Percentiles rank a stretch among this genome's conserved stretches.
Evolutionary conservation across 768 basidiomycete species (phyloP).

Genomic region (Phlegmacium glaucopus): DNA sequence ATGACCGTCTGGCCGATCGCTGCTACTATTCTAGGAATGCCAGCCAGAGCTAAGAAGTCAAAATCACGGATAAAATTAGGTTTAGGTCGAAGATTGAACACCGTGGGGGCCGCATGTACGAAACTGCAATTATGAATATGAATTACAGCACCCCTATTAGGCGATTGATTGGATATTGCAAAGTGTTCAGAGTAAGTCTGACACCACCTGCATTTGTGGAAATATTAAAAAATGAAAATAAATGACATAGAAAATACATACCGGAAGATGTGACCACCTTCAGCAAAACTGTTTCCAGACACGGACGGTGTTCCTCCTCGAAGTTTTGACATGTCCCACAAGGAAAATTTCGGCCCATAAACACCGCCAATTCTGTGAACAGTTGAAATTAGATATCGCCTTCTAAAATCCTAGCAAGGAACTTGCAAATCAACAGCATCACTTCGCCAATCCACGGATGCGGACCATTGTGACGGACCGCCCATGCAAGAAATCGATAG

Average conservation of each 20-base stretch:
- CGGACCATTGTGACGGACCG: conserved; percentile 42
- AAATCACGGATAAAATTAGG: conserved; percentile 72
- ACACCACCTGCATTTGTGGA: conserved; percentile 57
- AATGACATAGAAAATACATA: conserved; percentile 24
- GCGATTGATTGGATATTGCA: conserved; percentile 63
- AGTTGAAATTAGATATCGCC: too few species aligned
- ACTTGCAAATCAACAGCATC: conserved; percentile 72
- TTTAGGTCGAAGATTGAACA: conserved; percentile 52
- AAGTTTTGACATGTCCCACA: conserved; percentile 75
- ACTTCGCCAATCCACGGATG: conserved; percentile 66
- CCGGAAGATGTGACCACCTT: conserved; percentile 70
- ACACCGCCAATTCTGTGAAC: conserved; percentile 64
- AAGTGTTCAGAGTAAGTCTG: conserved; percentile 74
- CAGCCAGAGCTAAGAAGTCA: conserved; percentile 63
- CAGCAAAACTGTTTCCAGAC: conserved; percentile 60
- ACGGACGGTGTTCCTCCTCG: conserved; percentile 70
- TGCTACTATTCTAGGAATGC: conserved; percentile 65
- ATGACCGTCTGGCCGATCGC: conserved; percentile 58
- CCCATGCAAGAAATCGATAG: conserved; percentile 52
- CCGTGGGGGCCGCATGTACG: conserved; percentile 59
- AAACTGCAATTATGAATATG: conserved; percentile 69
- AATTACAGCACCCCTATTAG: conserved; percentile 60
- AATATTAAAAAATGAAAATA: background rate
- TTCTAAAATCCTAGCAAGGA: background rate
- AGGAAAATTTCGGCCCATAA: conserved; percentile 65